Evolutionary conservation across 2,329 filamentous ascomycete genomes (phyloP), one percentile per base, ranked within the genome.

Genomic region (Berkeleyomyces rouxiae): DNA sequence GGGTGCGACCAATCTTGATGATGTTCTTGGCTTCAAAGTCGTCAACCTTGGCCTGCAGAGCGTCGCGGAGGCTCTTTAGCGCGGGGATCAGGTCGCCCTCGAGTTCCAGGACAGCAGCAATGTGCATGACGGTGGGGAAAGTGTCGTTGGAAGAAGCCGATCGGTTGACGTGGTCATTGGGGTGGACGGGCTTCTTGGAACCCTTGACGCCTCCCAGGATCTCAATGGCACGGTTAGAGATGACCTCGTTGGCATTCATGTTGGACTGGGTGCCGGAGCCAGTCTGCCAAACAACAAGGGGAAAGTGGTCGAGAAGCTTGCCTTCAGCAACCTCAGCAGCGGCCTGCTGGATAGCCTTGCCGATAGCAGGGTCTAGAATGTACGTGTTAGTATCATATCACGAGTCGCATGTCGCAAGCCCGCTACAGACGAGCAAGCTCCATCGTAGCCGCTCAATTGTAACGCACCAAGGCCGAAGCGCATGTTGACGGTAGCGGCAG

Each of bases 221-320:
- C 80, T 97, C 92, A 75, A 97, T 97, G 67, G 93, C 93, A 68
- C 93, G 89, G 83, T 97, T 99, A 67, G 92, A 96, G 76, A 99
- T 97, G 76, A 99, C 93, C 76, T 99, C 93, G 79, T 99, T 99
- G 73, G 92, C 91, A 79, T 99, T 99, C 93, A 97, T 97, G 84
- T 96, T 97, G 75, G 91, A 96, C 80, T 97, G 93, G 39, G 93
- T 97, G 72, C 93, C 93, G 59, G 93, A 97, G 67, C 93, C 93
- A 62, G 93, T 99, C 80, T 99, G 93, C 93, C 93, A 99, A 72
- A 99, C 92, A 63, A 97, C 92, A 66, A 97, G 88, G 67, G 93
- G 93, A 78, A 99, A 97, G 80, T 97, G 92, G 75, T 96, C 91
- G 71, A 95, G 75, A 70, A 97, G 86, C 82, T 96, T 95, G 72